Percentiles rank a stretch among this genome's conserved stretches.
Evolutionary conservation across 257 asterid genomes (phyloP).

Genomic region (Salvia hispanica): DNA sequence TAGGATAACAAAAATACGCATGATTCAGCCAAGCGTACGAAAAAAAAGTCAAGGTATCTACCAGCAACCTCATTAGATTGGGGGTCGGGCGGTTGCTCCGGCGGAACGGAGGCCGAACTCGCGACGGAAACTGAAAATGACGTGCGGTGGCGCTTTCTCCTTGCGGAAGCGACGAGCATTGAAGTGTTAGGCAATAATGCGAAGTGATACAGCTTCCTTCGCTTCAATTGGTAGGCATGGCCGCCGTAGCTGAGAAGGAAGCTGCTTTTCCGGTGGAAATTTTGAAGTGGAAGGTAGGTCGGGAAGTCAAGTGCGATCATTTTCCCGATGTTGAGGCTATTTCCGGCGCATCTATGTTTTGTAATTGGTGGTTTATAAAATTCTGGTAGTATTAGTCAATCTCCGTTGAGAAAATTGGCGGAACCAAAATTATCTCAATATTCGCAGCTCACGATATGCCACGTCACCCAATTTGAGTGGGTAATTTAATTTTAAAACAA

Average conservation of each 20-base stretch:
- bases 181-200: slow-evolving; percentile 29
- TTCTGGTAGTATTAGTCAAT: too few relatives aligned
- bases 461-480: too few relatives aligned
- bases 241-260: slow-evolving; percentile 7
- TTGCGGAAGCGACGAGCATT: slow-evolving; percentile 5
- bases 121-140: slow-evolving; percentile 37
- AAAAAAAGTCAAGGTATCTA: not conserved
- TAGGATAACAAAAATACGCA: too few relatives aligned
- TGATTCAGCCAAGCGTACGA: not conserved
- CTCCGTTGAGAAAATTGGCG: too few relatives aligned
- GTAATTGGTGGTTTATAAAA: not conserved
- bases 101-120: slow-evolving; percentile 34
- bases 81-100: slow-evolving; percentile 32
- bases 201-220: slow-evolving; percentile 28
- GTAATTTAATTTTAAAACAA: too few relatives aligned
- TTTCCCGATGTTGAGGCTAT: not conserved
- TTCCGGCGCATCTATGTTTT: slow-evolving; percentile 11
- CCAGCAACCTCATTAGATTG: slow-evolving; percentile 40
- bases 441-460: too few relatives aligned
- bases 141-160: slow-evolving; percentile 13
- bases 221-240: slow-evolving; percentile 25
- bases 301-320: slow-evolving; percentile 39
- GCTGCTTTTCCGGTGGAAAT: slow-evolving; percentile 22
- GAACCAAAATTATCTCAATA: too few relatives aligned
- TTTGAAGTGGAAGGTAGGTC: slow-evolving; percentile 15